Percentiles rank a stretch among this genome's conserved stretches.
Evolutionary conservation across 331 rosid species (phyloP).

Genomic region (Cydonia oblonga): DNA sequence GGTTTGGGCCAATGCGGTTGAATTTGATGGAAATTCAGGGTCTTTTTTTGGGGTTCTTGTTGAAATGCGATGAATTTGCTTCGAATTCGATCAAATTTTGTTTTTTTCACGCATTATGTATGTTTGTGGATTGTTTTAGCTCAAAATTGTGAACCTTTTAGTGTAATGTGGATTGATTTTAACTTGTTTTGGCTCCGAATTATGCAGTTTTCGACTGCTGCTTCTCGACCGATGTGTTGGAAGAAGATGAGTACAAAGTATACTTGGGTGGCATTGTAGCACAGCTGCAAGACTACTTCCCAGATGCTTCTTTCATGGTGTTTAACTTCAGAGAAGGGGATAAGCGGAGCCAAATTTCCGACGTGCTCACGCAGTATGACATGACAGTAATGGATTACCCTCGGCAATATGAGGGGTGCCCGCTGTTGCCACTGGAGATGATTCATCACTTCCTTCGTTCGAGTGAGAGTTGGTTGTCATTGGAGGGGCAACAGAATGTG

Average conservation of each 20-base stretch:
- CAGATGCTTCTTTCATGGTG: constrained; percentile 98
- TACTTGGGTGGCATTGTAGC: constrained; percentile 87
- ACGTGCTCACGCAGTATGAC: constrained; percentile 82
- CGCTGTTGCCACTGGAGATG: constrained; percentile 89
- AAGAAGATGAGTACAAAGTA: constrained; percentile 78
- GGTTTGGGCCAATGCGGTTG: constrained; percentile 25
- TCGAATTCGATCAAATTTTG: neutral
- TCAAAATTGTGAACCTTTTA: neutral
- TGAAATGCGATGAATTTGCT: neutral
- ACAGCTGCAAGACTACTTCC: constrained; percentile 85
- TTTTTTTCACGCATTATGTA: neutral
- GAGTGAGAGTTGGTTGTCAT: constrained; percentile 95
- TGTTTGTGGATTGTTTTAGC: neutral
- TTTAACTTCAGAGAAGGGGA: constrained; percentile 96
- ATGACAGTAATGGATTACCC: constrained; percentile 99
- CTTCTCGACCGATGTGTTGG: constrained; percentile 86
- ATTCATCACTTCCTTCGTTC: constrained; percentile 95
- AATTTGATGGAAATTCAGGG: constrained; percentile 11
- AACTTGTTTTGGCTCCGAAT: constrained; percentile 4
- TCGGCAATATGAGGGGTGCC: constrained; percentile 88
- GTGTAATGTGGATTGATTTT: constrained; percentile 6
- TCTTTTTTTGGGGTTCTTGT: constrained; percentile 4
- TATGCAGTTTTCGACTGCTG: constrained; percentile 90
- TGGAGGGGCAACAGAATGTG: constrained; percentile 95
- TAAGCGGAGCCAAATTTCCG: constrained; percentile 71